phyloP scores from a whole-genome alignment of 129 eudicot species.

The Apium graveolens region DNA sequence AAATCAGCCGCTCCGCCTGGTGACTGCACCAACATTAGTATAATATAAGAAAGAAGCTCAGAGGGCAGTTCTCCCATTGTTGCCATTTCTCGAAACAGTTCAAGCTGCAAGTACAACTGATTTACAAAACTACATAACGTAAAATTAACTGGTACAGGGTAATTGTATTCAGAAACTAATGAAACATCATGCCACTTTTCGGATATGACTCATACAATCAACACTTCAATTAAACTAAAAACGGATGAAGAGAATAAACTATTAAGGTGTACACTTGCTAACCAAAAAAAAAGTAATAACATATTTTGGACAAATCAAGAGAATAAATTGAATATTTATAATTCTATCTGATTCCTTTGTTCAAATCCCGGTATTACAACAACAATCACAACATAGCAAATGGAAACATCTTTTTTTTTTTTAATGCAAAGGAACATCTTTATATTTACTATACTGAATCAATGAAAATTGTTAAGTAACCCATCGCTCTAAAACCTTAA shows the following conservation, averaged over 20 bases:
- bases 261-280: not conserved
- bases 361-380: not conserved
- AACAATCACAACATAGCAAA: not conserved
- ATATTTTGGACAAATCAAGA: not conserved
- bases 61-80: not conserved
- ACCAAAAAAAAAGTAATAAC: too few relatives aligned
- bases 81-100: not conserved
- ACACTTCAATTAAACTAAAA: not conserved
- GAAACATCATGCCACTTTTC: not conserved
- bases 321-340: not conserved
- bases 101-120: not conserved
- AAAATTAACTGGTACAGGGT: too few relatives aligned
- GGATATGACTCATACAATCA: not conserved
- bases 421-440: too few relatives aligned
- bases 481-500: too few relatives aligned
- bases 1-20: not conserved
- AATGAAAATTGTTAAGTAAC: too few relatives aligned
- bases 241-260: too few relatives aligned
- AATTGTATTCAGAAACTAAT: not conserved
- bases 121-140: too few relatives aligned
- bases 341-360: not conserved
- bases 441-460: too few relatives aligned
- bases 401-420: too few relatives aligned
- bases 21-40: constrained; percentile 5
- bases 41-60: not conserved